Base-by-base conservation (phyloP, 768 basidiomycete genomes). In the Gymnopilus junonius region DNA sequence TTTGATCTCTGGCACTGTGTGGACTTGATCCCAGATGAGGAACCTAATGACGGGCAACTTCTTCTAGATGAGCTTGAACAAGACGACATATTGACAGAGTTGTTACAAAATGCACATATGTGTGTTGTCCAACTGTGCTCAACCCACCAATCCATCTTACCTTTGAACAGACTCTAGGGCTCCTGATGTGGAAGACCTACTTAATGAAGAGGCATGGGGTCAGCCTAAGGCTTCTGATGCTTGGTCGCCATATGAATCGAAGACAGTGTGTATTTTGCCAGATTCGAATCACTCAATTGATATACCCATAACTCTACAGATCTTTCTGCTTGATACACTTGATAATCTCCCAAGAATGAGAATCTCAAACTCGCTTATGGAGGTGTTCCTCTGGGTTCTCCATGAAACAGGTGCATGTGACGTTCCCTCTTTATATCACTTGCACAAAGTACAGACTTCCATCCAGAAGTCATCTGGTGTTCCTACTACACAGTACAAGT, bases 401-500 rank as follows among this genome's bases (percentile, higher is more conserved):
- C 60, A 56, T 43, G 65, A 69, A 64, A 20, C 34, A 17, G 62
- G 66, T 2, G 61, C 58, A 27, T 54, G 31, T 5, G 25, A 65
- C n/a, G 56, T 65, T 12, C 64, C 69, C 15, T 67, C 66, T 29
- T 64, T 59, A 40, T 43, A 61, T 40, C 50, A 50, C n/a, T 56
- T 70, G 51, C 56, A 63, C 20, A 20, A 68, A 51, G 55, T 65
- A 37, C 69, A 70, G 50, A 27, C 48, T 1, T 61, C 59, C 0
- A 50, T 75, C 3, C 66, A 64, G 8, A 40, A 64, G 1, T 34
- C 31, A n/a, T 54, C 27, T 32, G 70, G 70, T 0, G 63, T 73
- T 2, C 65, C 66, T 42, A 74, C 72, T 10, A 59, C 65, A 12
- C 65, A 67, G 1, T 59, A 53, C 7, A 67, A 43, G 45, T 73